phyloP scores from a whole-genome alignment of 2,329 filamentous ascomycete genomes.

The Meredithiella fracta region DNA sequence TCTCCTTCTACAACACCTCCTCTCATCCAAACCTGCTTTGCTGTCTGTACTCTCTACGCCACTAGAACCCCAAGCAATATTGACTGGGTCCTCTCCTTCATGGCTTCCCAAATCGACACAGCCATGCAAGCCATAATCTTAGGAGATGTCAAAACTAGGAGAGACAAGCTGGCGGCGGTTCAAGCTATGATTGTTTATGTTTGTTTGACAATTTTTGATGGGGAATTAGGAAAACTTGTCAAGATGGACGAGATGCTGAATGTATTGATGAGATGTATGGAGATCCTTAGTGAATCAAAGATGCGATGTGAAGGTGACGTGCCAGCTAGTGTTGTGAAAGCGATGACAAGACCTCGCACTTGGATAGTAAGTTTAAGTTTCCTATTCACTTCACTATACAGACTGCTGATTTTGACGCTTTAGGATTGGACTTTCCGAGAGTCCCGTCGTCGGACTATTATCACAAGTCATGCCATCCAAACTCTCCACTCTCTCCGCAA shows the following conservation, averaged over 20 bases:
- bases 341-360: neutral
- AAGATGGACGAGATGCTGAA: slow-evolving; percentile 9
- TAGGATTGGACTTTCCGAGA: slow-evolving; percentile 8
- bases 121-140: neutral
- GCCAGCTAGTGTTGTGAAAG: neutral
- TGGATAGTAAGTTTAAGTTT: slow-evolving; percentile 1
- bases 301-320: neutral
- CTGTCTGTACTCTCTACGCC: neutral
- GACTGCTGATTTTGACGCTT: neutral
- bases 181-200: slow-evolving; percentile 35
- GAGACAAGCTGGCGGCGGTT: slow-evolving; percentile 25
- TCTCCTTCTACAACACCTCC: neutral
- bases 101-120: neutral
- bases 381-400: neutral
- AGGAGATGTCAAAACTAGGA: slow-evolving; percentile 7
- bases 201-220: slow-evolving; percentile 34
- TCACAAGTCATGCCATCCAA: slow-evolving; percentile 1
- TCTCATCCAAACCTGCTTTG: neutral
- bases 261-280: neutral
- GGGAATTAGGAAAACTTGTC: slow-evolving; percentile 26
- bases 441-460: slow-evolving; percentile 5
- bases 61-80: neutral
- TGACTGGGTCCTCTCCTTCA: neutral
- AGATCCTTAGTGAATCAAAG: neutral
- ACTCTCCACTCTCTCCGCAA: neutral